Percentiles rank a stretch among this genome's conserved stretches.
These are phyloP conservation scores for Podospora pseudocomata DNA, from an alignment of 495 filamentous ascomycete species.

Conservation along the genomic window DNA sequence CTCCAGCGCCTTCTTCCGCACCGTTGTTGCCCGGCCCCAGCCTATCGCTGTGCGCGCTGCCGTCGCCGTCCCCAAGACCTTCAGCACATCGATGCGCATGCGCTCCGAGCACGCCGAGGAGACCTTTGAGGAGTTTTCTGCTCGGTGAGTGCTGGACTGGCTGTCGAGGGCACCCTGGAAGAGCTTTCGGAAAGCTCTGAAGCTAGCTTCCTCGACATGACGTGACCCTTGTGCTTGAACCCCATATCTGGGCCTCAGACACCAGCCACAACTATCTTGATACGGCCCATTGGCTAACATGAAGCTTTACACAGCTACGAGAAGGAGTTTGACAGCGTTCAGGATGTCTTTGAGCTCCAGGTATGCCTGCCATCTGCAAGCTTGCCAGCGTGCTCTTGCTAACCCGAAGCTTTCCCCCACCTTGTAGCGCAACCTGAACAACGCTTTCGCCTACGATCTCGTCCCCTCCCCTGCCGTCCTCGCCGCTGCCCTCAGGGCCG, in stretches of 20 bases:
- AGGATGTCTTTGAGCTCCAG: slow-evolving; percentile 99
- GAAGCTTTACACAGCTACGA: slow-evolving; percentile 67
- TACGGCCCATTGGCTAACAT: slow-evolving; percentile 32
- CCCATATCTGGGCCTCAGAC: slow-evolving; percentile 14
- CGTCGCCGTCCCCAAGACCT: slow-evolving; percentile 43
- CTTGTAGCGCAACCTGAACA: slow-evolving; percentile 95
- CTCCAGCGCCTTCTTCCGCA: slow-evolving; percentile 56
- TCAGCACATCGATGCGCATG: slow-evolving; percentile 63
- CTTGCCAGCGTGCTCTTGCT: slow-evolving; percentile 12
- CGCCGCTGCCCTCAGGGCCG: slow-evolving; percentile 83
- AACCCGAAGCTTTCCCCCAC: slow-evolving; percentile 15
- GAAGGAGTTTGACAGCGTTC: slow-evolving; percentile 96
- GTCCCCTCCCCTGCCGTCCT: slow-evolving; percentile 93
- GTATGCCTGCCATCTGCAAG: slow-evolving; percentile 49
- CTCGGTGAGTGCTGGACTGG: slow-evolving; percentile 64
- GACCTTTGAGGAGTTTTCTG: slow-evolving; percentile 98
- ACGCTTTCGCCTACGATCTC: slow-evolving; percentile 99
- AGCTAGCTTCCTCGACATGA: slow-evolving; percentile 21
- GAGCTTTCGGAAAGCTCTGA: slow-evolving; percentile 27
- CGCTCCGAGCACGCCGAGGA: slow-evolving; percentile 70
- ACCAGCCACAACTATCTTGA: background rate
- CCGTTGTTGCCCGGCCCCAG: slow-evolving; percentile 55
- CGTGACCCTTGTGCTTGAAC: slow-evolving; percentile 27
- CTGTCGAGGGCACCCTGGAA: slow-evolving; percentile 5
- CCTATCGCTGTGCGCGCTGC: slow-evolving; percentile 36